These are phyloP conservation scores for Beauveria asiatica DNA, from an alignment of 2,329 filamentous ascomycete genomes.

Conservation along the genomic window DNA sequence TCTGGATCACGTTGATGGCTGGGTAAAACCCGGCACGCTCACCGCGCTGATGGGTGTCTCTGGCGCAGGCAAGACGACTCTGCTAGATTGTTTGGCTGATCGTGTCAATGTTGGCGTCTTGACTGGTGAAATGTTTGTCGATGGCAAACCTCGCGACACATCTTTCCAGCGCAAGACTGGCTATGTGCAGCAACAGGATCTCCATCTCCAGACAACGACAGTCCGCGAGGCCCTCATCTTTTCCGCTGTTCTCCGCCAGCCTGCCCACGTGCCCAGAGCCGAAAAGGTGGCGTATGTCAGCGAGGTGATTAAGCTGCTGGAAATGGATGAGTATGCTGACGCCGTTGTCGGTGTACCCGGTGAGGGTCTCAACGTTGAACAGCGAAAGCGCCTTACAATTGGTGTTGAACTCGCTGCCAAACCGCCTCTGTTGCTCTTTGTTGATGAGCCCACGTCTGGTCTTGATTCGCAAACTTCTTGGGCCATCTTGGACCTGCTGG, in stretches of 20 bases:
- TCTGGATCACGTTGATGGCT: constrained; percentile 79
- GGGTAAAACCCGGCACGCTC: constrained; percentile 86
- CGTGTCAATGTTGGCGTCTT: constrained; percentile 86
- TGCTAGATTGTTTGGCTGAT: constrained; percentile 77
- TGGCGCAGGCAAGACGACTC: constrained; percentile 88
- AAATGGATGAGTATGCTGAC: constrained; percentile 85
- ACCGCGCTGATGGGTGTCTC: constrained; percentile 89
- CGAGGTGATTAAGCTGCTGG: constrained; percentile 81
- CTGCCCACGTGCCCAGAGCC: constrained; percentile 57
- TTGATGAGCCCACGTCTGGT: constrained; percentile 92
- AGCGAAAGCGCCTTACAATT: constrained; percentile 74
- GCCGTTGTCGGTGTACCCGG: constrained; percentile 85
- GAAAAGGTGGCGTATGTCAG: constrained; percentile 86
- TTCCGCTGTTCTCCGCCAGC: constrained; percentile 77
- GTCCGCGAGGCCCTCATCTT: constrained; percentile 85
- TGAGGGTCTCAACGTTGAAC: constrained; percentile 69
- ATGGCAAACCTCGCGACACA: constrained; percentile 58
- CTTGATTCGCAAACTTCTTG: constrained; percentile 89
- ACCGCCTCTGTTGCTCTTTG: constrained; percentile 79
- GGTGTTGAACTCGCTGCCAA: constrained; percentile 94
- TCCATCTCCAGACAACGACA: constrained; percentile 75
- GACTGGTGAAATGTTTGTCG: constrained; percentile 68
- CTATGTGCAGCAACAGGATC: constrained; percentile 88
- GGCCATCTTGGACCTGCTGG: constrained; percentile 80
- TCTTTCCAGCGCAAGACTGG: constrained; percentile 90